Percentiles rank a stretch among this genome's conserved stretches.
phyloP scores from a whole-genome alignment of 371 early-diverging fungal species.

The Mucor velutinosus region DNA sequence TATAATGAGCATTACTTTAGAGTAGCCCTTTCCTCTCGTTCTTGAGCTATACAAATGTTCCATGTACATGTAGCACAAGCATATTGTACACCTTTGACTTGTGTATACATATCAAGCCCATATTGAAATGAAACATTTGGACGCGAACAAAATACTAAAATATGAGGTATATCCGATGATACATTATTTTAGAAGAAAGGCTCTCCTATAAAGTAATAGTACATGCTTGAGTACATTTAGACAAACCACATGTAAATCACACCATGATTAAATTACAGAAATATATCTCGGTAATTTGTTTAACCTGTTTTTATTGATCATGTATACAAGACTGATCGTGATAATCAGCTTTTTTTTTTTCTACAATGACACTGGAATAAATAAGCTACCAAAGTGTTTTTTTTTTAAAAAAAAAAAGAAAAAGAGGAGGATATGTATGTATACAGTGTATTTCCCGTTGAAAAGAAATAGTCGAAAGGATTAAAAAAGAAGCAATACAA shows the following conservation, averaged over 20 bases:
- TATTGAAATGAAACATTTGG: neutral
- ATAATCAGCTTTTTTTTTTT: neutral
- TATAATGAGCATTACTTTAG: too few relatives aligned
- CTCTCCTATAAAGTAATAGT: too few relatives aligned
- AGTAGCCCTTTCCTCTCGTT: neutral
- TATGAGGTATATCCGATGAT: too few relatives aligned
- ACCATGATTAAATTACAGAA: neutral
- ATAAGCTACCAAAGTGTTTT: neutral
- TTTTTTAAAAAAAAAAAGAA: neutral
- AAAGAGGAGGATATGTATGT: neutral
- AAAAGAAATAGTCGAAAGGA: neutral
- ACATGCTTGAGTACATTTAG: too few relatives aligned
- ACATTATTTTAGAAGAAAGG: neutral
- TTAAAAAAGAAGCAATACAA: neutral
- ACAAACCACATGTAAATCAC: neutral
- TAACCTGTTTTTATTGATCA: neutral
- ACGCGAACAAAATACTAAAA: neutral
- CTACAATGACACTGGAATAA: neutral
- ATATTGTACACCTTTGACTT: neutral
- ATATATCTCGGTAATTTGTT: neutral
- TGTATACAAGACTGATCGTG: neutral
- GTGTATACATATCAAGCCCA: neutral
- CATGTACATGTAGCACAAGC: neutral
- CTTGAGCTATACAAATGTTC: neutral
- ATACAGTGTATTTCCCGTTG: neutral